Evolutionary conservation across 2,329 filamentous ascomycete species (phyloP), one percentile per base, ranked within the genome.

Genomic region (Nothopassalora personata): DNA sequence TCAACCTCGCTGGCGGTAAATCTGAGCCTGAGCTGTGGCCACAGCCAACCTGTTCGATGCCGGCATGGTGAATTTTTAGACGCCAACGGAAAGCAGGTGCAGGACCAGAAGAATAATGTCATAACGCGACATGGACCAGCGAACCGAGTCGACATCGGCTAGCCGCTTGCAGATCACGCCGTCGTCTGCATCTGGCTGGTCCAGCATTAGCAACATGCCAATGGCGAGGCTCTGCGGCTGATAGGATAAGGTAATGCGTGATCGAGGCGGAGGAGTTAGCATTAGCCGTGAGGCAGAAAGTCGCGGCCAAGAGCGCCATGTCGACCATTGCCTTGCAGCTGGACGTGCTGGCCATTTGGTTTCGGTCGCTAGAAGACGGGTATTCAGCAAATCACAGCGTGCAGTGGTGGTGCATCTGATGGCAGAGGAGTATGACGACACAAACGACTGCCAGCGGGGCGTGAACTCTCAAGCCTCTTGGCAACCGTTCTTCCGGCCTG

Each of bases 101-200:
- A 34, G 31, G 23, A 23, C 23, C 23, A 23, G 23, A 23, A 23
- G 23, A 49, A 8, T 10, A 28, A 27, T 27, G 46, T 49, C 46
- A 49, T 49, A 49, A 23, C 8, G 10, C 23, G 28, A 39, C 56
- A 57, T 33, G 9, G 15, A 53, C 34, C 46, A 15, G 45, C 49
- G 23, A 28, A 18, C 28, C 50, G 56, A 53, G 50, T 58, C 43
- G 50, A 58, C 56, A 43, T 54, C 39, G 56, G 50, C 23, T 58
- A 53, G 49, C 19, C 39, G 50, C 36, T 27, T 58, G 56, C 56
- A 58, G 56, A 58, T 58, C 56, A 58, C 34, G 30, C 33, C 50
- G 18, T 39, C 50, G 33, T 49, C 18, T 58, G 56, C 48, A 48
- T 36, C 53, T 28, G 13, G 28, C 30, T 30, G 48, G 39, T 34